Base-by-base conservation (phyloP, 805 yeast species). In the Barnettozyma pratensis region DNA sequence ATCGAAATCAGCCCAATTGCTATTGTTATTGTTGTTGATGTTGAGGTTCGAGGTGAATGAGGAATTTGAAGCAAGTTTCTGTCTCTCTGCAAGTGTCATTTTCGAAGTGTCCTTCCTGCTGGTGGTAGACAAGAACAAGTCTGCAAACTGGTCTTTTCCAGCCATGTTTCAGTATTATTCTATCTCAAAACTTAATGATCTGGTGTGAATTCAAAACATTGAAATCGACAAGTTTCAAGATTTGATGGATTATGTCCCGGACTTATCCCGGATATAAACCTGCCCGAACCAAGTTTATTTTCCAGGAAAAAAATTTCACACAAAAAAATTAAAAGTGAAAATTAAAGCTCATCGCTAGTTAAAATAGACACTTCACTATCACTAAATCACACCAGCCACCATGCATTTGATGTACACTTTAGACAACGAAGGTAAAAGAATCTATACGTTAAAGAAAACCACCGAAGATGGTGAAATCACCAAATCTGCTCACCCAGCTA, bases 331-430 rank as follows among this genome's bases (percentile, higher is more conserved):
- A 12, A 40, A 45, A 31, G 34, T 11, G 19, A 41, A 40, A 19
- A 28, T 39, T 39, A 12, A 39, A 42, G 39, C 46, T 47, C 53
- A 49, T 47, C 49, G 6, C 38, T 11, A 10, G 35, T 3, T 28
- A 27, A 7, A 28, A 34, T 7, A 7, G 34, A 39, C 7, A 26
- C 5, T 12, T 3, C 11, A 28, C 10, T n/a, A 28, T 14, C 35
- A 25, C 26, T 29, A 10, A 3, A 37, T 19, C 19, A 19, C 3
- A 41, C 31, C 10, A 26, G 9, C 51, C 68, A 70, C 57, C 54
- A 94, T 94, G 99, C 99, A 94, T 86, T 85, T 94, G 71, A 94
- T 94, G 99, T 94, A 87, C 90, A 91, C 97, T 53, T 71, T 85
- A 65, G 96, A 91, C 64, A 81, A 82, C 54, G 96, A 91, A 61